Conservation (phyloP, 2,329 filamentous ascomycete genomes). For the Saccharata proteae region DNA sequence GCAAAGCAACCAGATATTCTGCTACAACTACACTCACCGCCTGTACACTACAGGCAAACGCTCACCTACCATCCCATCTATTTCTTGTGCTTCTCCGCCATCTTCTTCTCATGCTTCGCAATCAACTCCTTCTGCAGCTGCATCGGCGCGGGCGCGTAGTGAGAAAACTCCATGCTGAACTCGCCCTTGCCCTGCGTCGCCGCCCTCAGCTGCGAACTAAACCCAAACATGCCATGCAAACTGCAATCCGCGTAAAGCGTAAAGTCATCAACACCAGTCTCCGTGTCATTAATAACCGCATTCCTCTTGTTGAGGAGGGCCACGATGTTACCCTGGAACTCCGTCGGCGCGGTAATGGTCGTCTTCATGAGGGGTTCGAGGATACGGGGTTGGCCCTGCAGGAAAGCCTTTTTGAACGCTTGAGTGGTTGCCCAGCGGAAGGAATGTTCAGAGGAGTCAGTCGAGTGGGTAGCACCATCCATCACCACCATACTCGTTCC, state of each 20-base stretch:
- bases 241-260: slow-evolving; percentile 85
- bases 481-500: slow-evolving; percentile 85
- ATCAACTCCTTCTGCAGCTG: slow-evolving; percentile 76
- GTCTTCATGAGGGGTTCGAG: slow-evolving; percentile 98
- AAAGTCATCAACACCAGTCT: slow-evolving; percentile 89
- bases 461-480: slow-evolving; percentile 93
- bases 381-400: slow-evolving; percentile 65
- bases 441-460: slow-evolving; percentile 91
- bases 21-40: too few relatives aligned
- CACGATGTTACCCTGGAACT: slow-evolving; percentile 95
- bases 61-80: slow-evolving; percentile 1
- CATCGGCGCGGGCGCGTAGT: slow-evolving; percentile 76
- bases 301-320: slow-evolving; percentile 94
- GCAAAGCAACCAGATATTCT: too few relatives aligned
- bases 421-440: slow-evolving; percentile 93
- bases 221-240: slow-evolving; percentile 96
- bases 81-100: slow-evolving; percentile 48
- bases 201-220: slow-evolving; percentile 79
- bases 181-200: slow-evolving; percentile 97
- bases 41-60: slow-evolving; percentile 1
- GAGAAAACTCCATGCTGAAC: slow-evolving; percentile 97
- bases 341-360: slow-evolving; percentile 84
- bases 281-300: slow-evolving; percentile 88
- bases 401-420: slow-evolving; percentile 91
- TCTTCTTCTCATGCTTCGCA: slow-evolving; percentile 54